Evolutionary conservation across 129 eudicot genomes (phyloP), one percentile per base, ranked within the genome.

Genomic region (Centella asiatica): DNA sequence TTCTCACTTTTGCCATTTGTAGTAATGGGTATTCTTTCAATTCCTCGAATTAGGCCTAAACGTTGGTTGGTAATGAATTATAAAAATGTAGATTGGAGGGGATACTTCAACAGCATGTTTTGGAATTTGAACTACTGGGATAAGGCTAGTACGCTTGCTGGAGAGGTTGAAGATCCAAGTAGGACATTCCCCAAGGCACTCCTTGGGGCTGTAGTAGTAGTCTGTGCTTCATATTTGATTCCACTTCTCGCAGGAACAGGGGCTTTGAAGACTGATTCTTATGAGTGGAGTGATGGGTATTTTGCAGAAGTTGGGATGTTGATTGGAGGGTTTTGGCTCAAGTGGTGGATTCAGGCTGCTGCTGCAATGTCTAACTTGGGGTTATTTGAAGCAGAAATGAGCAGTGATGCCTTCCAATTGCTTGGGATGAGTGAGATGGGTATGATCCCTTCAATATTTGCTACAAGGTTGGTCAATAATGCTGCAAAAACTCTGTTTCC

Each of bases 91-190:
- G 70, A 86, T 40, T 90, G 93, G 93, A 81, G 95, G 80, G 93
- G 95, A 2, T 90, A 80, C 62, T 83, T 90, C 66, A 90, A 86
- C 71, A 80, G 76, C 28, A 77, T 90, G 89, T 90, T 90, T 75
- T 90, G 97, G 97, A 90, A 90, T 60, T 66, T 90, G 34, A 83
- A 90, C 67, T 90, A 86, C 58, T 90, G 97, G 97, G 97, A 90
- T 71, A 86, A 86, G 39, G 95, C 93, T 1, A 90, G 97, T 52
- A 90, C 97, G 3, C 72, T 90, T 39, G 95, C 93, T 4, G 97
- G 95, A 72, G 97, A 90, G 79, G 74, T 90, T 64, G 77, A 85
- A 37, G 70, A 89, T 58, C 93, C 93, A 2, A 74, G 85, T 33
- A 72, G 76, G 68, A 83, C 95, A 1, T 90, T 86, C 58, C 97